phyloP scores from a whole-genome alignment of 2,329 filamentous ascomycete genomes.

The Fusarium piperis region DNA sequence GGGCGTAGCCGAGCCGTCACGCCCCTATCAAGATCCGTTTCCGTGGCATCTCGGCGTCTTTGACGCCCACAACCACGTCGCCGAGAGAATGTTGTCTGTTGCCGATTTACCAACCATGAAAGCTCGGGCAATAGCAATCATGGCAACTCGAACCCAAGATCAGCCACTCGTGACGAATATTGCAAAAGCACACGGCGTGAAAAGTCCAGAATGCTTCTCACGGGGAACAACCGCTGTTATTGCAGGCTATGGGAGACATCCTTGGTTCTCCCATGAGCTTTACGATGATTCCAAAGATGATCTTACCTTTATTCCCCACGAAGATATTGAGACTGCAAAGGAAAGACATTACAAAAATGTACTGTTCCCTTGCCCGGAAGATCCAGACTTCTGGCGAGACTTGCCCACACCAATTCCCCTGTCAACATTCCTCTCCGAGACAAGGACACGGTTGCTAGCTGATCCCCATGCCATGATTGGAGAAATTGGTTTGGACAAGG shows the following conservation, averaged over 20 bases:
- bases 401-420: constrained; percentile 69
- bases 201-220: not conserved
- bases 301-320: not conserved
- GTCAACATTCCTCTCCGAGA: constrained; percentile 64
- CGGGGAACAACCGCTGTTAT: constrained; percentile 11
- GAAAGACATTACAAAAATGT: constrained; percentile 30
- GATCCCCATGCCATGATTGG: constrained; percentile 74
- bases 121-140: constrained; percentile 21
- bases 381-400: constrained; percentile 38
- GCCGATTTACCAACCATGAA: constrained; percentile 19
- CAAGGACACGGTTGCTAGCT: constrained; percentile 60
- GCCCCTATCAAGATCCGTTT: constrained; percentile 17
- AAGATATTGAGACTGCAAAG: constrained; percentile 18
- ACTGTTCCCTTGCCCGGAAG: constrained; percentile 19
- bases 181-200: constrained; percentile 1
- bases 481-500: constrained; percentile 78
- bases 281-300: constrained; percentile 19
- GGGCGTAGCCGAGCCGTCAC: not conserved
- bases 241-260: constrained; percentile 38
- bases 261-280: constrained; percentile 39
- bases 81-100: constrained; percentile 17
- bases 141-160: constrained; percentile 40
- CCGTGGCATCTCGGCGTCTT: constrained; percentile 45
- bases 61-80: constrained; percentile 43
- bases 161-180: constrained; percentile 25